A percentile compares a stretch with the other conserved stretches of the same genome.
Evolutionary conservation across 2,329 filamentous ascomycete species (phyloP).

Genomic region (Shiraia sp.): DNA sequence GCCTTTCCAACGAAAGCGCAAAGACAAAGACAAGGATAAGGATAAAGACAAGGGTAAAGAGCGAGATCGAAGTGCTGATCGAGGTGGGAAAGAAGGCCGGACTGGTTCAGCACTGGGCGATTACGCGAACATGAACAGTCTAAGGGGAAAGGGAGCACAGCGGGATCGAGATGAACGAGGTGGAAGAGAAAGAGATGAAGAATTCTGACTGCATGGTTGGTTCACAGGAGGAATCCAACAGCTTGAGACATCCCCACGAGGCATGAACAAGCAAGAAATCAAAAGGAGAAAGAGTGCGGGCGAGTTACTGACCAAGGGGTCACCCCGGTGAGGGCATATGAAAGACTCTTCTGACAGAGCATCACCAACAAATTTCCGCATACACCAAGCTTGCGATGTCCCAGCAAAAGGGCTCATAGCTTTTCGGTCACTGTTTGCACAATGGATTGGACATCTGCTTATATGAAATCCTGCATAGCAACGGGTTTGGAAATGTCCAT

Average conservation of each 20-base stretch:
- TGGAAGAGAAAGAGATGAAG: slow-evolving; percentile 20
- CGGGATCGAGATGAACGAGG: slow-evolving; percentile 2
- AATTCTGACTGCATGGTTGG: slow-evolving; percentile 45
- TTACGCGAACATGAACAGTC: slow-evolving; percentile 14
- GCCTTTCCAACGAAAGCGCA: slow-evolving; percentile 42
- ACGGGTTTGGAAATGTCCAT: too few relatives aligned
- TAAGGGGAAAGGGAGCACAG: slow-evolving; percentile 11
- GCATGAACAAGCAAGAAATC: slow-evolving; percentile 24
- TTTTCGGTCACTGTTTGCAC: too few relatives aligned
- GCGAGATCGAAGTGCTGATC: slow-evolving; percentile 19
- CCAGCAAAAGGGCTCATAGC: too few relatives aligned
- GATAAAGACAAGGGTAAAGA: slow-evolving; percentile 24
- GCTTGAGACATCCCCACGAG: slow-evolving; percentile 8
- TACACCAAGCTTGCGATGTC: too few relatives aligned
- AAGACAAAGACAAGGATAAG: slow-evolving; percentile 28
- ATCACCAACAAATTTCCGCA: too few relatives aligned
- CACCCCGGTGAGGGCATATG: neutral
- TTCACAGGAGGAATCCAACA: slow-evolving; percentile 26
- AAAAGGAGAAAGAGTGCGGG: slow-evolving; percentile 36
- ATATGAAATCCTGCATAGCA: too few relatives aligned
- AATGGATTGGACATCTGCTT: too few relatives aligned
- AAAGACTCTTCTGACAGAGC: too few relatives aligned
- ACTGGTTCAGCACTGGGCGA: slow-evolving; percentile 21
- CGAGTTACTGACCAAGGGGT: slow-evolving; percentile 24
- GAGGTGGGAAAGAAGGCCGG: slow-evolving; percentile 17